phyloP scores from a whole-genome alignment of 2,329 filamentous ascomycete species.

The Biscogniauxia mediterranea region DNA sequence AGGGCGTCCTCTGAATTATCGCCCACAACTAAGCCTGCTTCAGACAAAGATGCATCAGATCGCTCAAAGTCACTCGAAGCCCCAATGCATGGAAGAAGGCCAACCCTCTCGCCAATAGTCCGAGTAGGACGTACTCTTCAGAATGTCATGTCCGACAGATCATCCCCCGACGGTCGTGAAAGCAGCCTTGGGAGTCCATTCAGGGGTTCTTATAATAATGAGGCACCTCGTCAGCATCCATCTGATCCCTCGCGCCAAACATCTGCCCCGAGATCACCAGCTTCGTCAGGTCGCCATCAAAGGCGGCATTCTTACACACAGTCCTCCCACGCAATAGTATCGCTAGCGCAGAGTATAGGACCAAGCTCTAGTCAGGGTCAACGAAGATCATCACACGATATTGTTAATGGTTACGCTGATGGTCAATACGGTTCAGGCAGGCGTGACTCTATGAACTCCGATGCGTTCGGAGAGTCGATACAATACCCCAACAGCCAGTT shows the following conservation, averaged over 20 bases:
- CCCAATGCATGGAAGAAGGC: slow-evolving; percentile 19
- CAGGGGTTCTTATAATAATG: slow-evolving; percentile 37
- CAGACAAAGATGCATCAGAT: slow-evolving; percentile 14
- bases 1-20: slow-evolving; percentile 24
- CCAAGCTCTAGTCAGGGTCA: slow-evolving; percentile 19
- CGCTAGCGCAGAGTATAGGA: slow-evolving; percentile 20
- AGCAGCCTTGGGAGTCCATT: slow-evolving; percentile 57
- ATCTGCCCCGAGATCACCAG: slow-evolving; percentile 26
- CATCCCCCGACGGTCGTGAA: slow-evolving; percentile 52
- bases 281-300: slow-evolving; percentile 17
- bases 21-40: slow-evolving; percentile 13
- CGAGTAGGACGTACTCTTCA: slow-evolving; percentile 55
- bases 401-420: slow-evolving; percentile 10
- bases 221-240: slow-evolving; percentile 16
- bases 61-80: slow-evolving; percentile 23
- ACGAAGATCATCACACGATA: slow-evolving; percentile 11
- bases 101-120: slow-evolving; percentile 55
- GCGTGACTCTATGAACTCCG: slow-evolving; percentile 11
- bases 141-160: slow-evolving; percentile 57
- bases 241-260: background rate
- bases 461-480: slow-evolving; percentile 9
- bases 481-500: slow-evolving; percentile 2
- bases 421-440: slow-evolving; percentile 19
- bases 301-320: slow-evolving; percentile 11
- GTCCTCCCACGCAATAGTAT: slow-evolving; percentile 15